phyloP scores from a whole-genome alignment of 768 basidiomycete species.

The Auricularia auricula-judae region DNA sequence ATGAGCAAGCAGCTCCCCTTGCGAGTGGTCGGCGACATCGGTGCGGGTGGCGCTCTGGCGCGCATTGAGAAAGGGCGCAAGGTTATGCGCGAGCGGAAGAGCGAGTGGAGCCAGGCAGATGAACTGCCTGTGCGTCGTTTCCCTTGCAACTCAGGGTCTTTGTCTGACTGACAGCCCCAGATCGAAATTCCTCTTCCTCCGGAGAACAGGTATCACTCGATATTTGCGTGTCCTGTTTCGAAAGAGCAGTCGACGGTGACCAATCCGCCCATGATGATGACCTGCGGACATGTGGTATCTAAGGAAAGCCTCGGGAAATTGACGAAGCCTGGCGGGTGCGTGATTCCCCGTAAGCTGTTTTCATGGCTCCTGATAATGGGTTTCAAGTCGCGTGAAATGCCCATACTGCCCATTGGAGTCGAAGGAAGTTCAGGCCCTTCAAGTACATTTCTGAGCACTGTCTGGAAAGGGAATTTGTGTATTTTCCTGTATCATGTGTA shows the following conservation, averaged over 20 bases:
- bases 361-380: slow-evolving; percentile 7
- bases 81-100: slow-evolving; percentile 87
- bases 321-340: slow-evolving; percentile 75
- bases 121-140: slow-evolving; percentile 63
- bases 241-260: slow-evolving; percentile 90
- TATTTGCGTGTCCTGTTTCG: slow-evolving; percentile 95
- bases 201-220: slow-evolving; percentile 87
- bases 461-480: background rate
- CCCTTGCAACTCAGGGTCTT: slow-evolving; percentile 7
- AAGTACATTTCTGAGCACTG: slow-evolving; percentile 46
- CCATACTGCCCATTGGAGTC: slow-evolving; percentile 92
- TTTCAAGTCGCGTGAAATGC: slow-evolving; percentile 77
- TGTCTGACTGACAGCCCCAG: slow-evolving; percentile 28
- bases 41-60: slow-evolving; percentile 81
- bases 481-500: background rate
- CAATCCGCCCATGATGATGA: slow-evolving; percentile 98
- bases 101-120: slow-evolving; percentile 81
- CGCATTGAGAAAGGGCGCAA: slow-evolving; percentile 90
- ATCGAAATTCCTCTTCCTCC: slow-evolving; percentile 87
- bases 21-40: slow-evolving; percentile 83
- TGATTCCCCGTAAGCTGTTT: slow-evolving; percentile 17
- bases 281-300: slow-evolving; percentile 90
- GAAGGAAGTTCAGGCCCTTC: slow-evolving; percentile 38
- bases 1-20: slow-evolving; percentile 87
- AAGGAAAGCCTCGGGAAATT: slow-evolving; percentile 86